Evolutionary conservation across 148 eudicot genomes (phyloP).

Genomic region (Agrostemma githago): DNA sequence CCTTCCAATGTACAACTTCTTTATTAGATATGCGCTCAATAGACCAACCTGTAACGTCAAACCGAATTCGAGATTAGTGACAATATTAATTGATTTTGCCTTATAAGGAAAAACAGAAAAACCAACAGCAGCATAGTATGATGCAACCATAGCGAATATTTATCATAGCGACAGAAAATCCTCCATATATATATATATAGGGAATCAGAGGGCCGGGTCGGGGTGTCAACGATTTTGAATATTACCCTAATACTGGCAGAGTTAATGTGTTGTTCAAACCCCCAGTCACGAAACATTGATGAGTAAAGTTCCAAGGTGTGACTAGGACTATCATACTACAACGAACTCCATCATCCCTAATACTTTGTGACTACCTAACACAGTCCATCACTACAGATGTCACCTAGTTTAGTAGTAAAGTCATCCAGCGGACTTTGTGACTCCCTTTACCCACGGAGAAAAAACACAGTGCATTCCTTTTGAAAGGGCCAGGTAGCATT

Average conservation of each 20-base stretch:
- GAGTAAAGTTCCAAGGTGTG: background rate
- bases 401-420: background rate
- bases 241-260: background rate
- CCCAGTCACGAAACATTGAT: background rate
- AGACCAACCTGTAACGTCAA: constrained; percentile 59
- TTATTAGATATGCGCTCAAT: constrained; percentile 74
- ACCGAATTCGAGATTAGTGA: constrained; percentile 22
- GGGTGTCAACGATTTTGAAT: background rate
- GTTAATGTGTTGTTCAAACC: no score
- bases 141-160: background rate
- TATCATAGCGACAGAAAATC: background rate
- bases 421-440: background rate
- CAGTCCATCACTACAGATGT: background rate
- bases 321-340: background rate
- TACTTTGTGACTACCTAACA: background rate
- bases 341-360: background rate
- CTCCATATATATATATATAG: background rate
- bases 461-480: background rate
- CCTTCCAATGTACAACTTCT: constrained; percentile 91
- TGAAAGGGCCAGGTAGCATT: background rate
- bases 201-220: background rate
- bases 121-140: background rate
- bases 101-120: background rate
- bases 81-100: background rate
- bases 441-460: background rate